These are phyloP conservation scores for Backusella sp. DNA, from an alignment of 192 early-diverging fungal species.

Conservation along the genomic window DNA sequence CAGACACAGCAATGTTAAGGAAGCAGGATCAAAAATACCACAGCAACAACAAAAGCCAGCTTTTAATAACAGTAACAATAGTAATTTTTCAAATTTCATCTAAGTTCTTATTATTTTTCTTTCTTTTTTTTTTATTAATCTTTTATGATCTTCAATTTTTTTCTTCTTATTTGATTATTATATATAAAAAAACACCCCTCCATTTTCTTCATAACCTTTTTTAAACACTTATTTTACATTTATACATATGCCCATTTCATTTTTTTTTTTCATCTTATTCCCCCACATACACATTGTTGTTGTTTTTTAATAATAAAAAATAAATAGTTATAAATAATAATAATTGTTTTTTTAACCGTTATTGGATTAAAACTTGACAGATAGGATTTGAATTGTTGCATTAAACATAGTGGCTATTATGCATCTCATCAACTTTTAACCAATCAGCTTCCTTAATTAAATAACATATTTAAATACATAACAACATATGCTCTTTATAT, in stretches of 20 bases:
- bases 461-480: not conserved
- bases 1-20: constrained; percentile 36
- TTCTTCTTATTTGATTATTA: not conserved
- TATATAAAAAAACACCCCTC: not conserved
- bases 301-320: constrained; percentile 6
- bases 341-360: not conserved
- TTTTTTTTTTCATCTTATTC: not conserved
- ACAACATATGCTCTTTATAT: not conserved
- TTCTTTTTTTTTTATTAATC: not conserved
- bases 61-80: constrained; percentile 4
- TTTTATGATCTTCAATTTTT: not conserved
- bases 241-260: not conserved
- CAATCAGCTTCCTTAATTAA: not conserved
- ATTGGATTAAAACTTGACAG: constrained; percentile 7
- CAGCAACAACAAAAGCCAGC: not conserved
- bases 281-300: not conserved
- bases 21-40: not conserved
- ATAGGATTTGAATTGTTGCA: not conserved
- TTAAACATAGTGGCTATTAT: not conserved
- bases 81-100: not conserved
- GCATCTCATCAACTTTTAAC: not conserved
- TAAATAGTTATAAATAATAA: constrained; percentile 1
- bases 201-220: not conserved
- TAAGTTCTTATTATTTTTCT: not conserved
- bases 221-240: not conserved